Percentiles rank a stretch among this genome's conserved stretches.
phyloP scores from a whole-genome alignment of 805 yeast species.

The Kluyveromyces wickerhamii region DNA sequence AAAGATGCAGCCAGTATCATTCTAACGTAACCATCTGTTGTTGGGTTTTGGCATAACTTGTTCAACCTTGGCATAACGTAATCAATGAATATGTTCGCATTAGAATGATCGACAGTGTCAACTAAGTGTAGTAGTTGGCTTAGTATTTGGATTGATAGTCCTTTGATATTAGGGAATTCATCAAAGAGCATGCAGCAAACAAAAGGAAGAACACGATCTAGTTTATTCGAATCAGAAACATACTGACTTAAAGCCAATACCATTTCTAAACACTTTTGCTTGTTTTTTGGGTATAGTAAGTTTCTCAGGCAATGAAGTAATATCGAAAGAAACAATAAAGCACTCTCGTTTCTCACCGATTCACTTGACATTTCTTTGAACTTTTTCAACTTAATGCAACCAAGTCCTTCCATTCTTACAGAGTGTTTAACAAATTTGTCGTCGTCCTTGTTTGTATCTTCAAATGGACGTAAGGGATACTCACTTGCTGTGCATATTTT shows the following conservation, averaged over 20 bases:
- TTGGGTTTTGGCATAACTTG: slow-evolving; percentile 34
- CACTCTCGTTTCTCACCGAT: slow-evolving; percentile 20
- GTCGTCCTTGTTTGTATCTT: slow-evolving; percentile 8
- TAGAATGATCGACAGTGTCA: slow-evolving; percentile 60
- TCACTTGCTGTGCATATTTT: slow-evolving; percentile 25
- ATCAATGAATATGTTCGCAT: slow-evolving; percentile 71
- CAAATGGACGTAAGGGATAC: slow-evolving; percentile 10
- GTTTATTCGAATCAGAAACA: slow-evolving; percentile 71
- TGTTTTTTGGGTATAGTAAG: slow-evolving; percentile 13
- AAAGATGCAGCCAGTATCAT: slow-evolving; percentile 65
- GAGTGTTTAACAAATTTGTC: slow-evolving; percentile 9
- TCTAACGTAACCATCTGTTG: slow-evolving; percentile 41
- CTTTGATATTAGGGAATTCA: slow-evolving; percentile 61
- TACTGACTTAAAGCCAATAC: slow-evolving; percentile 69
- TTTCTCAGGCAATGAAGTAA: slow-evolving; percentile 22
- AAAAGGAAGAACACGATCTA: slow-evolving; percentile 82
- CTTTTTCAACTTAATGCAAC: slow-evolving; percentile 9
- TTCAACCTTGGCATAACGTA: slow-evolving; percentile 68
- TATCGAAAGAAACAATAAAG: slow-evolving; percentile 22
- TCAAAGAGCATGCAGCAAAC: slow-evolving; percentile 57
- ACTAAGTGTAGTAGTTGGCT: slow-evolving; percentile 63
- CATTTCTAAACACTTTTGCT: slow-evolving; percentile 59
- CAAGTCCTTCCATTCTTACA: slow-evolving; percentile 10
- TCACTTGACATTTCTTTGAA: slow-evolving; percentile 2
- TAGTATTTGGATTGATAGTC: slow-evolving; percentile 53